Base-by-base conservation (phyloP, 108 stramenopile genomes). In the Cyclotella distinguenda region DNA sequence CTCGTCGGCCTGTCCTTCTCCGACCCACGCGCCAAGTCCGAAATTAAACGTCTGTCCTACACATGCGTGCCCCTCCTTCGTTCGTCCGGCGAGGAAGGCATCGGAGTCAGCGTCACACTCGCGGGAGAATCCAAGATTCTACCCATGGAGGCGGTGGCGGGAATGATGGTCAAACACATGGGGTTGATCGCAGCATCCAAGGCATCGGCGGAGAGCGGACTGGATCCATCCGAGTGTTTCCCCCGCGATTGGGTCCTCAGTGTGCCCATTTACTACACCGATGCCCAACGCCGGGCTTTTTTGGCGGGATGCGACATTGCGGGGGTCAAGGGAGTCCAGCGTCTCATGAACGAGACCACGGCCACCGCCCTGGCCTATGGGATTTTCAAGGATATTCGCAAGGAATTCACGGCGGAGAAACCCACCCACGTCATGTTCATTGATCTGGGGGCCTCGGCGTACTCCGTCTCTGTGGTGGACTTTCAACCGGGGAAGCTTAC, bases 321-420 rank as follows among this genome's bases (percentile, higher is more conserved):
- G 6, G 93, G 93, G 27, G 79, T 99, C 18, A 81, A 89, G 65
- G 81, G 84, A 4, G 86, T 94, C 23, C 91, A 97, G 67, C 81
- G 96, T 19, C 76, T 99, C 44, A 93, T 98, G 82, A 91, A 98
- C 66, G 98, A 99, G 78, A 81, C 70, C 60, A 99, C 96, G 7
- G 96, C 98, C 26, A 86, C 86, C 4, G 98, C 98, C 22, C 72
- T 98, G 32, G 89, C 94, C n/a, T 99, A 96, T 78, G 98, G 98
- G n/a, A 97, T 98, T 72, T 99, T 95, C 91, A 95, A 96, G 81
- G 89, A 91, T 66, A 91, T 96, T 39, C 83, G 90, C 43, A 93
- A 95, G 73, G 87, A 92, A 70, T 96, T 96, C 60, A 74, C 72
- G 28, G 84, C 79, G 59, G 87, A 90, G 30, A 47, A 84, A 31